These are phyloP conservation scores for Babesia sp. DNA, from an alignment of 169 alveolate species.

Conservation along the genomic window DNA sequence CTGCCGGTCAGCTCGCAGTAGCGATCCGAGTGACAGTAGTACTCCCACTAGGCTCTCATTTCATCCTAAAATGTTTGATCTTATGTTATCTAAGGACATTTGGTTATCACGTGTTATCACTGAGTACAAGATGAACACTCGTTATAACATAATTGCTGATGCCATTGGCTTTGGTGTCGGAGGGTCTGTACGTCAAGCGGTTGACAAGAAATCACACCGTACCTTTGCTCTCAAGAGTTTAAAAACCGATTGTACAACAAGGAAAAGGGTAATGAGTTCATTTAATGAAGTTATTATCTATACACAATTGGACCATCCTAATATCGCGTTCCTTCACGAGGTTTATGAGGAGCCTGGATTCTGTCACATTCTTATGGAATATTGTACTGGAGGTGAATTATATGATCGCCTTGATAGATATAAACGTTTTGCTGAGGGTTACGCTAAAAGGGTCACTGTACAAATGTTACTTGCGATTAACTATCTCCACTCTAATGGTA, in stretches of 20 bases:
- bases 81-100: constrained; percentile 45
- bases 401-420: constrained; percentile 84
- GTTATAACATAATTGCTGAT: constrained; percentile 35
- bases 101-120: constrained; percentile 47
- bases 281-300: constrained; percentile 54
- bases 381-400: constrained; percentile 87
- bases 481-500: constrained; percentile 85
- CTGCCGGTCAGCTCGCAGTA: too few relatives aligned
- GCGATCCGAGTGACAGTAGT: too few relatives aligned
- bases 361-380: constrained; percentile 86
- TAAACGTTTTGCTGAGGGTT: constrained; percentile 85
- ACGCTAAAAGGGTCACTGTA: constrained; percentile 82
- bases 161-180: constrained; percentile 67
- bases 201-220: constrained; percentile 47
- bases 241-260: constrained; percentile 13
- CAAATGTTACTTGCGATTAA: constrained; percentile 85
- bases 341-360: constrained; percentile 44
- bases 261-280: constrained; percentile 41
- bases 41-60: background rate
- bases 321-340: constrained; percentile 65
- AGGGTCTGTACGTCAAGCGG: constrained; percentile 60
- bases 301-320: constrained; percentile 65
- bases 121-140: background rate
- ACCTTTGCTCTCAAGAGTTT: constrained; percentile 54
- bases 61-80: constrained; percentile 39